These are phyloP conservation scores for Arabidopsis hybrid DNA, from an alignment of 441 rosid genomes.

Conservation along the genomic window DNA sequence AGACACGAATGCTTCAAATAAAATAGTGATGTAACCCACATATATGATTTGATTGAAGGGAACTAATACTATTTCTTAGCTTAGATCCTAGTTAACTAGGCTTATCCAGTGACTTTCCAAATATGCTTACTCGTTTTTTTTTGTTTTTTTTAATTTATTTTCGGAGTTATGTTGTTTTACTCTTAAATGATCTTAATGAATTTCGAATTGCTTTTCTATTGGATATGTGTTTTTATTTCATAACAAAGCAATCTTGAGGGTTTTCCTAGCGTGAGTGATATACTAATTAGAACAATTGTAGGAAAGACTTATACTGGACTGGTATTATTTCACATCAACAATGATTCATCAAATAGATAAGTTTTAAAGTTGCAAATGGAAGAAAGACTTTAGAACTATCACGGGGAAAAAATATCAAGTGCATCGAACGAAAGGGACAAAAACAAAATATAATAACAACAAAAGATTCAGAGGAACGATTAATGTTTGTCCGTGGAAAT, in stretches of 20 bases:
- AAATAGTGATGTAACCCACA: neutral
- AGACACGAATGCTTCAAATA: neutral
- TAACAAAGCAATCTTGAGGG: neutral
- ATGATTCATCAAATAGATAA: neutral
- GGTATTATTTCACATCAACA: too few relatives aligned
- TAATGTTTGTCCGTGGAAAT: constrained; percentile 22
- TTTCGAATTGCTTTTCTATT: neutral
- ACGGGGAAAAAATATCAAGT: constrained; percentile 24
- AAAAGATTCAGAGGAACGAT: constrained; percentile 1
- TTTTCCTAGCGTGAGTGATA: neutral
- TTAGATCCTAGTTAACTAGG: neutral
- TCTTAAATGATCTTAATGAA: neutral
- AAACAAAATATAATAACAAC: constrained; percentile 35
- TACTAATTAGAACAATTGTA: neutral
- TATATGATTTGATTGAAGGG: too few relatives aligned
- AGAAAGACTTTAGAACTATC: neutral
- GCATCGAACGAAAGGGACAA: constrained; percentile 31
- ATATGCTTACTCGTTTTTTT: neutral
- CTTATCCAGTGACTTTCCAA: neutral
- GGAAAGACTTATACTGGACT: too few relatives aligned
- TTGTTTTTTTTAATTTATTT: neutral
- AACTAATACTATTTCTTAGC: too few relatives aligned
- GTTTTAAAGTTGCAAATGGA: neutral
- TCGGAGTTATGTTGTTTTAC: neutral
- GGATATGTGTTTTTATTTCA: neutral